Percentiles rank a stretch among this genome's conserved stretches.
phyloP scores from a whole-genome alignment of 768 basidiomycete species.

The Naganishia vaughanmartiniae region DNA sequence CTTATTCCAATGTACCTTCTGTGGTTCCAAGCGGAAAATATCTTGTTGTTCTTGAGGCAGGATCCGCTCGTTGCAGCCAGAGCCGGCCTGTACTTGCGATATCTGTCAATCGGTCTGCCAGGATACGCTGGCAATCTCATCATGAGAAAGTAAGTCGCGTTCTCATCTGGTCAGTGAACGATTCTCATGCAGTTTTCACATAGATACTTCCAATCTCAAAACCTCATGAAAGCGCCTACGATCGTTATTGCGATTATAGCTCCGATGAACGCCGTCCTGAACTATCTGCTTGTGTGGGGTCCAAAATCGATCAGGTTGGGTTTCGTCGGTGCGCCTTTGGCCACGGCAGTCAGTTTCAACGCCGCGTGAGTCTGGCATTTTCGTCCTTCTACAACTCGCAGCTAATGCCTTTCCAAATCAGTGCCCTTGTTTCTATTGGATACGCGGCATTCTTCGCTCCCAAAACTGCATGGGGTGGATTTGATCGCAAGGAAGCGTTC shows the following conservation, averaged over 20 bases:
- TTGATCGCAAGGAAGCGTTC: slow-evolving; percentile 66
- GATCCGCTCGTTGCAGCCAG: slow-evolving; percentile 78
- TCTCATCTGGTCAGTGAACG: background rate
- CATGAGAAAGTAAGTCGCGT: slow-evolving; percentile 53
- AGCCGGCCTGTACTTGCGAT: slow-evolving; percentile 74
- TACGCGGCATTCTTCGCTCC: slow-evolving; percentile 54
- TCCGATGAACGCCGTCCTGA: slow-evolving; percentile 77
- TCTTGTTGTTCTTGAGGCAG: slow-evolving; percentile 62
- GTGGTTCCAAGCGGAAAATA: slow-evolving; percentile 78
- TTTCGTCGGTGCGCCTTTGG: slow-evolving; percentile 87
- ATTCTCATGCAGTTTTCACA: background rate
- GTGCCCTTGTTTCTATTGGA: slow-evolving; percentile 48
- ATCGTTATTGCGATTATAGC: slow-evolving; percentile 77
- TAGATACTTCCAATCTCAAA: slow-evolving; percentile 79
- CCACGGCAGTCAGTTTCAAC: slow-evolving; percentile 84
- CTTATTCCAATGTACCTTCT: slow-evolving; percentile 65
- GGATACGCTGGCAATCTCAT: slow-evolving; percentile 64
- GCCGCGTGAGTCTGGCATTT: slow-evolving; percentile 56
- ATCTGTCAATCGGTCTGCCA: slow-evolving; percentile 73
- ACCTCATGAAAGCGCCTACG: slow-evolving; percentile 79
- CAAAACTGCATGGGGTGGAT: slow-evolving; percentile 76
- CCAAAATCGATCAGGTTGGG: slow-evolving; percentile 74
- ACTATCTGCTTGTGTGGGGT: slow-evolving; percentile 88
- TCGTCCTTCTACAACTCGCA: background rate
- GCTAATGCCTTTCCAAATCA: slow-evolving; percentile 28